Base-by-base conservation (phyloP, 1,284 basidiomycete genomes). In the Pseudomicrostroma phylloplanum region DNA sequence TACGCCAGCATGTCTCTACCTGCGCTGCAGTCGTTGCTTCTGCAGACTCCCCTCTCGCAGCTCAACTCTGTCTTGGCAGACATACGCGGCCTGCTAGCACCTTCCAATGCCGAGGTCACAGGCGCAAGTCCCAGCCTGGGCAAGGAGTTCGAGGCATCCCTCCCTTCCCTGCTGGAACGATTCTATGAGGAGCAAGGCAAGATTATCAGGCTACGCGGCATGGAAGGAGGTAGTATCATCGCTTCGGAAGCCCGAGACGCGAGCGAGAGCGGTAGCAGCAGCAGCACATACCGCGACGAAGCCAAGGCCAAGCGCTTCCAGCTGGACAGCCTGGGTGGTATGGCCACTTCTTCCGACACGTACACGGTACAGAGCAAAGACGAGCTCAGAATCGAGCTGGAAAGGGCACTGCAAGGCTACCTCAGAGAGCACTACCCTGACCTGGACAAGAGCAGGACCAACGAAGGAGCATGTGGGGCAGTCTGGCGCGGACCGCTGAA, bases 351-450 rank as follows among this genome's bases (percentile, higher is more conserved):
- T 25, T 3, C 21, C 6, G 51, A 54, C 8, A 25, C 15, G 17
- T 54, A 54, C 23, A 26, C 25, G 6, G n/a, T 13, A 13, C 13
- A 15, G 26, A 15, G 21, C 21, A 13, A 17, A 8, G 60, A 62
- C 21, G 25, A 48, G 12, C 42, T 70, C 3, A 63, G 76, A 13
- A n/a, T 60, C 11, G 67, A 65, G 0, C 51, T 79, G 41, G 69
- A 79, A 19, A 56, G 65, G 17, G 55, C 62, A 1, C 41, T 76
- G 8, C 61, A 64, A 11, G 59, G 49, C 39, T 79, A 79, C 57
- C 66, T 76, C 1, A 55, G 53, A 26, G 68, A 76, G 53, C 64
- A 72, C 41, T 79, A 73, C 62, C 67, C 65, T n/a, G 67, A 69
- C 53, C 74, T 59, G 57, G 25, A 23, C 36, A 48, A 25, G 13